Base-by-base conservation (phyloP, 1,284 basidiomycete species). In the Ganoderma sinense region DNA sequence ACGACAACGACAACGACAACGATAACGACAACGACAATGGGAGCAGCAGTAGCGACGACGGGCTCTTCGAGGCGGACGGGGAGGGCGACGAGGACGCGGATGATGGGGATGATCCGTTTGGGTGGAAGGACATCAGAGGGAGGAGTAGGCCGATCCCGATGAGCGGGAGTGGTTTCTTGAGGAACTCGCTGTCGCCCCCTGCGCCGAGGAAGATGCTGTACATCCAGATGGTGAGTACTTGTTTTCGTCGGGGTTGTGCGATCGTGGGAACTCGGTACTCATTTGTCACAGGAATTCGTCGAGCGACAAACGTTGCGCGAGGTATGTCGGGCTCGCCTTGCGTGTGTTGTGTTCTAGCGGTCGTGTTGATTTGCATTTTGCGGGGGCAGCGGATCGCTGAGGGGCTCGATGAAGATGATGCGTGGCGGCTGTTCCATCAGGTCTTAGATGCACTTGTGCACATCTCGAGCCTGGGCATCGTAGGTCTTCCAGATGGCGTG, bases 361-460 rank as follows among this genome's bases (percentile, higher is more conserved):
- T 23, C 13, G 59, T n/a, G 26, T 39, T 63, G 14, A 53, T 13
- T 7, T 13, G n/a, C 43, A 3, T 29, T 23, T 23, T n/a, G 48
- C 14, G 20, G 26, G 23, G 2, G 16, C 68, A 96, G 90, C 86
- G 92, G 39, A 91, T 97, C 59, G 90, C 91, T 20, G 92, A 95
- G 74, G 94, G 93, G 0, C 82, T 97, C 3, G 85, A 87, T 0
- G 94, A 96, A 80, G 90, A 95, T 59, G 95, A 97, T 72, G 91
- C 91, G 0, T 98, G 97, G 97, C 84, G 94, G 36, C 83, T 98
- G 23, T 95, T 98, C 77, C 91, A 94, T 62, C 96, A 98, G 81
- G 92, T 97, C 65, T 81, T 98, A n/a, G 96, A 98, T 73, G 97
- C 97, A 0, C 85, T 99, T 4, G 93, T 94, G 0, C 95, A 98